Evolutionary conservation across 2,329 filamentous ascomycete genomes (phyloP).

Genomic region (Cladosporium austrohemisphaericum): DNA sequence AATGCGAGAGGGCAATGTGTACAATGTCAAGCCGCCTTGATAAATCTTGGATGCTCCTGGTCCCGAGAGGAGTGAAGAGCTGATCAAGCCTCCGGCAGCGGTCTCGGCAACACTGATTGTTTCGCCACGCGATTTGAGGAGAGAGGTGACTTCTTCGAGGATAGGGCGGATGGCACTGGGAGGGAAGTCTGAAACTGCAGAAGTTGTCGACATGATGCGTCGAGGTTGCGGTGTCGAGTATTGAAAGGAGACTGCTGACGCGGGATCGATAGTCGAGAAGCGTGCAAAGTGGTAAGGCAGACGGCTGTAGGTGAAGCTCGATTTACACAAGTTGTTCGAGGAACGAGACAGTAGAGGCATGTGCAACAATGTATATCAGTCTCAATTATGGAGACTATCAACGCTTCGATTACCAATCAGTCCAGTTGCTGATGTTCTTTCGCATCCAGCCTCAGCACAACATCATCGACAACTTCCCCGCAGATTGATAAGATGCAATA

Average conservation of each 20-base stretch:
- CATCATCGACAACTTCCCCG: not conserved
- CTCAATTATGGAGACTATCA: too few species aligned
- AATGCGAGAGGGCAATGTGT: conserved; percentile 56
- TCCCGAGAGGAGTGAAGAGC: conserved; percentile 54
- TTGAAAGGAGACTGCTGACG: not conserved
- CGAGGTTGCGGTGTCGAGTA: not conserved
- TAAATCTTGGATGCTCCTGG: conserved; percentile 58
- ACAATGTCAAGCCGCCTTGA: conserved; percentile 60
- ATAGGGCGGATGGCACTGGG: conserved; percentile 42
- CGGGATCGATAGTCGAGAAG: not conserved
- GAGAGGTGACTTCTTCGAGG: conserved; percentile 47
- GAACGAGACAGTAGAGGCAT: not conserved
- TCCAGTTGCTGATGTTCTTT: too few species aligned
- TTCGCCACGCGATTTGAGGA: conserved; percentile 54
- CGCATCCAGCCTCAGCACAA: not conserved
- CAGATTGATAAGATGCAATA: conserved; percentile 4
- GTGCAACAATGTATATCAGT: not conserved
- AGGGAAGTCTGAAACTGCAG: conserved; percentile 34
- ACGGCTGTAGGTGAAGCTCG: too few species aligned
- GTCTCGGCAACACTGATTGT: conserved; percentile 61
- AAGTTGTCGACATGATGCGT: conserved; percentile 10
- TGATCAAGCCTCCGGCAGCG: conserved; percentile 61
- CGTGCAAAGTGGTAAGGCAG: not conserved
- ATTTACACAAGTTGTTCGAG: too few species aligned
- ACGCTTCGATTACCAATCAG: too few species aligned